A percentile compares a stretch with the other conserved stretches of the same genome.
Evolutionary conservation across 1,139 yeast genomes (phyloP).

Genomic region (Blastobotrys arbuscula): DNA sequence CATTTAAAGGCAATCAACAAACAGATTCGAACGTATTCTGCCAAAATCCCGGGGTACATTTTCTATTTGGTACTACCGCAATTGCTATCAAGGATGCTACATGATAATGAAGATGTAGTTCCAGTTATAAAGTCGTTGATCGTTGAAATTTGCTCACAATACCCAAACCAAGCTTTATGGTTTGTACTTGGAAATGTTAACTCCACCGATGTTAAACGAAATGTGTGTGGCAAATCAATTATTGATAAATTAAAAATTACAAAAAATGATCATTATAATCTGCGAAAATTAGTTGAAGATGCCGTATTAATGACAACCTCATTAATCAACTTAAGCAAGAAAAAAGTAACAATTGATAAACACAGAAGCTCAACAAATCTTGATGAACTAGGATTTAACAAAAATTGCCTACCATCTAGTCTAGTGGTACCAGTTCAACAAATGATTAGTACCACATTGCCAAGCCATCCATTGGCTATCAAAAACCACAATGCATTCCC

Average conservation of each 20-base stretch:
- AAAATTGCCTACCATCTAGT: slow-evolving; percentile 45
- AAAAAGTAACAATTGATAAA: slow-evolving; percentile 3
- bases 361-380: neutral
- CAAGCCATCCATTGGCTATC: slow-evolving; percentile 44
- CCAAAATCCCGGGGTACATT: slow-evolving; percentile 50
- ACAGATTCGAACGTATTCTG: slow-evolving; percentile 39
- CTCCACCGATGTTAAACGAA: slow-evolving; percentile 58
- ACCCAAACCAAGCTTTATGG: slow-evolving; percentile 86
- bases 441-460: slow-evolving; percentile 64
- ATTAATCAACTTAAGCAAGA: slow-evolving; percentile 21
- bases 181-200: slow-evolving; percentile 67
- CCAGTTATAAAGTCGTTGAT: slow-evolving; percentile 54
- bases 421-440: slow-evolving; percentile 78
- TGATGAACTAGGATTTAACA: neutral
- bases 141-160: slow-evolving; percentile 50
- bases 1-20: slow-evolving; percentile 28
- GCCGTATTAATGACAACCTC: slow-evolving; percentile 32
- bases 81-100: slow-evolving; percentile 71
- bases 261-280: neutral
- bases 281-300: slow-evolving; percentile 18
- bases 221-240: slow-evolving; percentile 47
- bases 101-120: slow-evolving; percentile 53
- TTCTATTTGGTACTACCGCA: slow-evolving; percentile 90
- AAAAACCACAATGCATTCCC: slow-evolving; percentile 51
- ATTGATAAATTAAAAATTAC: slow-evolving; percentile 22